These are phyloP conservation scores for Pugionium cornutum DNA, from an alignment of 345 rosid species.

Conservation along the genomic window DNA sequence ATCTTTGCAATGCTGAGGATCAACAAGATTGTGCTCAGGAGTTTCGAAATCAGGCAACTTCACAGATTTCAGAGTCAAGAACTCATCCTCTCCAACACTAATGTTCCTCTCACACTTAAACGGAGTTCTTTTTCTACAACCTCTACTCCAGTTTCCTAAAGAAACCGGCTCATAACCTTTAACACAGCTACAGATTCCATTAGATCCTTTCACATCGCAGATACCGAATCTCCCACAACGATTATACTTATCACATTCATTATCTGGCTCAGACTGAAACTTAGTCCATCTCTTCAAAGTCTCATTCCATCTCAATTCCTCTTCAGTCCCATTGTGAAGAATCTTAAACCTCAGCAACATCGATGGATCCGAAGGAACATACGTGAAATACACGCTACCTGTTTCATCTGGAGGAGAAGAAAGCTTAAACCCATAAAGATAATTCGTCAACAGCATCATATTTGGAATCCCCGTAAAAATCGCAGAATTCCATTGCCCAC, in stretches of 20 bases:
- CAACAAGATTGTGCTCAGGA: constrained; percentile 27
- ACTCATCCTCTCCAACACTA: constrained; percentile 48
- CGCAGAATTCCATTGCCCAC: constrained; percentile 72
- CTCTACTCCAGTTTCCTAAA: constrained; percentile 49
- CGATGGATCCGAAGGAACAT: constrained; percentile 43
- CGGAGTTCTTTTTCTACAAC: constrained; percentile 50
- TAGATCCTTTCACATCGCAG: constrained; percentile 40
- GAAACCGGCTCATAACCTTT: constrained; percentile 49
- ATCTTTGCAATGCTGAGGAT: constrained; percentile 41
- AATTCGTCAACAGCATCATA: constrained; percentile 44
- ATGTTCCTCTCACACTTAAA: constrained; percentile 48
- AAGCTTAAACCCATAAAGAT: constrained; percentile 58
- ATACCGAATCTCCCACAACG: constrained; percentile 69
- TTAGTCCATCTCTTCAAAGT: constrained; percentile 45
- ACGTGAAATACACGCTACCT: constrained; percentile 58
- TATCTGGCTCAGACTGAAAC: constrained; percentile 50
- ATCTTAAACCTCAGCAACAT: constrained; percentile 55
- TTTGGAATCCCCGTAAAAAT: constrained; percentile 59
- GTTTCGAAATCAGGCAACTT: constrained; percentile 55
- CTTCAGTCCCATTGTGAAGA: constrained; percentile 52
- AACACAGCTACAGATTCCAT: constrained; percentile 55
- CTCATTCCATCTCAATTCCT: constrained; percentile 57
- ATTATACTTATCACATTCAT: constrained; percentile 67
- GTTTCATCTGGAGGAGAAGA: constrained; percentile 38
- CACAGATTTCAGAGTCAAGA: constrained; percentile 35